Evolutionary conservation across 2,329 filamentous ascomycete genomes (phyloP).

Genomic region (Fusarium camptoceras): DNA sequence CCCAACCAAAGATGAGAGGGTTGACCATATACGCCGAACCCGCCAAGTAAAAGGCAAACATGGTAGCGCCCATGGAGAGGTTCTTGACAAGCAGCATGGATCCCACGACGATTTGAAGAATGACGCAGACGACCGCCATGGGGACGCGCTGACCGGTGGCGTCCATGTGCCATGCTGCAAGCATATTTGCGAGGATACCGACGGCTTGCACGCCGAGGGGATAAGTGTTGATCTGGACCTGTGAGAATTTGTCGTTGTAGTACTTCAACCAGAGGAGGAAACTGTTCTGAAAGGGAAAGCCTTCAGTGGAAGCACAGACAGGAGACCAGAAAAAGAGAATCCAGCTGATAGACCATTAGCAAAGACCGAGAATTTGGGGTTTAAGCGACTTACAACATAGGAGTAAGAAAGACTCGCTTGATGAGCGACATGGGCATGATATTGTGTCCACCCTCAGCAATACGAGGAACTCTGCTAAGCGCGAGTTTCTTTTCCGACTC

Average conservation of each 20-base stretch:
- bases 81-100: slow-evolving; percentile 39
- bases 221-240: slow-evolving; percentile 45
- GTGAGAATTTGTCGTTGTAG: slow-evolving; percentile 31
- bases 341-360: slow-evolving; percentile 44
- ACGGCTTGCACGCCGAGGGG: slow-evolving; percentile 44
- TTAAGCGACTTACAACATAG: slow-evolving; percentile 43
- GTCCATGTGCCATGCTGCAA: slow-evolving; percentile 41
- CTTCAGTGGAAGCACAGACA: slow-evolving; percentile 37
- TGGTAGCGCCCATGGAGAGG: slow-evolving; percentile 32
- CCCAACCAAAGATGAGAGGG: slow-evolving; percentile 46
- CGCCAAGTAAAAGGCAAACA: slow-evolving; percentile 43
- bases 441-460: slow-evolving; percentile 50
- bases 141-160: slow-evolving; percentile 26
- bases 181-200: slow-evolving; percentile 43
- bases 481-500: slow-evolving; percentile 50
- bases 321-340: slow-evolving; percentile 54
- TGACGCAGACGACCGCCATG: slow-evolving; percentile 25
- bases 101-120: slow-evolving; percentile 34
- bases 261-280: slow-evolving; percentile 46
- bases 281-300: slow-evolving; percentile 39
- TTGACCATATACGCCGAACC: slow-evolving; percentile 44
- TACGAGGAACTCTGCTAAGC: slow-evolving; percentile 47
- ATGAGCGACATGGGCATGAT: slow-evolving; percentile 47
- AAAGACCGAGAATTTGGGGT: no score
- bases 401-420: slow-evolving; percentile 45